These are phyloP conservation scores for Euphorbia schlechtendalii DNA, from an alignment of 441 rosid species.

Conservation along the genomic window DNA sequence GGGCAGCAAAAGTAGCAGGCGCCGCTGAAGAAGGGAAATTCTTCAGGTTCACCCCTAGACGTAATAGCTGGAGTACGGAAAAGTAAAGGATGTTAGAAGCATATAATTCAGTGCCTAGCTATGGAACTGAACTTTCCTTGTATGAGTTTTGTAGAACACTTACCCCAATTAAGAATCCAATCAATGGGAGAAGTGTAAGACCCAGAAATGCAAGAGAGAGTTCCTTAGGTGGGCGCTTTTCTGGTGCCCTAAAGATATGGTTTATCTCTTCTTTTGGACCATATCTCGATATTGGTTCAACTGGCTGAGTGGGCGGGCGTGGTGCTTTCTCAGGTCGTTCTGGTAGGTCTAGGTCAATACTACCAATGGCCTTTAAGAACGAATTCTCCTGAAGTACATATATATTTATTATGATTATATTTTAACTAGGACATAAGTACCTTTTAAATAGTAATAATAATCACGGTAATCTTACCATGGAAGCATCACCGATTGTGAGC, in stretches of 20 bases:
- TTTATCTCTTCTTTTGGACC: conserved; percentile 82
- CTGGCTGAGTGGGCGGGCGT: conserved; percentile 50
- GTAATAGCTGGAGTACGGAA: conserved; percentile 37
- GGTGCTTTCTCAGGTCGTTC: conserved; percentile 89
- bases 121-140: too few species aligned
- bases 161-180: conserved; percentile 85
- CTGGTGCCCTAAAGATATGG: conserved; percentile 84
- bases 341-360: conserved; percentile 78
- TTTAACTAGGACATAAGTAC: background rate
- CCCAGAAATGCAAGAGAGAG: conserved; percentile 85
- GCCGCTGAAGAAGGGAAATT: conserved; percentile 64
- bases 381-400: conserved; percentile 71
- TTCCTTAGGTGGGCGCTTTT: conserved; percentile 73
- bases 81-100: background rate
- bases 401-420: background rate
- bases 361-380: conserved; percentile 55
- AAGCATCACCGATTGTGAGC: conserved; percentile 79
- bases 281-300: conserved; percentile 62
- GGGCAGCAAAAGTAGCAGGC: conserved; percentile 56
- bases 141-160: conserved; percentile 20
- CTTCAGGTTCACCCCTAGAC: conserved; percentile 77
- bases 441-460: background rate
- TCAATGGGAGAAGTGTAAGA: conserved; percentile 56
- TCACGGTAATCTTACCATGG: conserved; percentile 51
- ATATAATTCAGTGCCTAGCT: too few species aligned